Base-by-base conservation (phyloP, 208 protist species). In the Balamuthia mandrillaris region DNA sequence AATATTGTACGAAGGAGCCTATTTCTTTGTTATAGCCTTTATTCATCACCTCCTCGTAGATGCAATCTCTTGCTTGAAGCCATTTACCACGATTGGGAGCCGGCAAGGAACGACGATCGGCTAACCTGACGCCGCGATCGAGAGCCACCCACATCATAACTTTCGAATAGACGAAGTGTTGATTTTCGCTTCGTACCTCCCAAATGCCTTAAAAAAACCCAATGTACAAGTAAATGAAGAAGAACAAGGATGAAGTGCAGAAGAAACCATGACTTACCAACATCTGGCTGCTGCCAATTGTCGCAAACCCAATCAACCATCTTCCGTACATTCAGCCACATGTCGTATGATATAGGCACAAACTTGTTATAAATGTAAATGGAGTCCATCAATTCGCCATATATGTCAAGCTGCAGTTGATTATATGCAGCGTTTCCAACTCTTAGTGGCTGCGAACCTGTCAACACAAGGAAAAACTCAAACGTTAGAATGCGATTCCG, bases 381-480 rank as follows among this genome's bases (percentile, higher is more conserved):
- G n/a, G 27, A 70, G n/a, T 70, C 61, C 81, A 92, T 78, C 6
- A 92, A 51, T 31, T 91, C 88, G 35, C 90, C 90, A 42, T 91
- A 92, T 10, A 91, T 90, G 44, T 92, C 90, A 45, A 92, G 37
- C 77, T 92, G 90, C 12, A 89, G 61, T 75, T 92, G 90, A 37
- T 92, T 88, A 2, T 87, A 89, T 9, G 90, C 90, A 42, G 85
- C 90, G 24, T 92, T 92, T 12, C 90, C 90, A 31, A 92, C 52
- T 27, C 90, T 52, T 7, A 92, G 89, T 14, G 90, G 90, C 18
- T 60, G 60, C 2, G 70, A 87, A 51, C 77, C 77, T 83, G n/a
- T 33, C 31, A 14, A 33, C n/a, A 47, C 10, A 9, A 78, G 44
- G 41, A 33, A 18, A 47, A 7, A 75, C 29, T 16, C 29, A 60